These are phyloP conservation scores for Amorphotheca resinae DNA, from an alignment of 495 filamentous ascomycete genomes.

Conservation along the genomic window DNA sequence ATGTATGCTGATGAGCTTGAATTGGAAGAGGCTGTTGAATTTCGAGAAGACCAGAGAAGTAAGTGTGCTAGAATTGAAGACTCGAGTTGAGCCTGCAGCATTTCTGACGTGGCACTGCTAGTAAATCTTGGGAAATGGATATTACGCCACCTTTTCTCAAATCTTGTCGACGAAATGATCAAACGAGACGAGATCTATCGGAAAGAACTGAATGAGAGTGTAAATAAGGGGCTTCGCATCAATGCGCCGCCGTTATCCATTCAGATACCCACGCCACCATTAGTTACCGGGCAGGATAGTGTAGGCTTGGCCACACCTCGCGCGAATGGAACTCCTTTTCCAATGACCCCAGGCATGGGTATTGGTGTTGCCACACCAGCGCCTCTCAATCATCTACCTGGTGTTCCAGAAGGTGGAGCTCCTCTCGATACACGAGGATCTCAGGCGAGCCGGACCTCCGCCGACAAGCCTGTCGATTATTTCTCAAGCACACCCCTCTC, in stretches of 20 bases:
- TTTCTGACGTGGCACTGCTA: conserved; percentile 23
- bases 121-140: conserved; percentile 98
- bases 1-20: conserved; percentile 85
- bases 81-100: neutral
- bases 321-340: conserved; percentile 44
- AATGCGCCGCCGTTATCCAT: conserved; percentile 52
- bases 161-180: conserved; percentile 81
- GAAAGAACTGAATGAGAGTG: conserved; percentile 46
- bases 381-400: conserved; percentile 27
- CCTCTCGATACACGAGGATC: conserved; percentile 28
- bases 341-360: conserved; percentile 55
- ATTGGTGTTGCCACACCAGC: conserved; percentile 73
- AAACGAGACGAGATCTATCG: conserved; percentile 65
- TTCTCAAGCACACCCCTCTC: conserved; percentile 36
- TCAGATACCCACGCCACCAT: conserved; percentile 44
- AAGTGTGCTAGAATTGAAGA: conserved; percentile 33
- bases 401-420: conserved; percentile 39
- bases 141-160: conserved; percentile 81
- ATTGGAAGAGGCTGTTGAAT: conserved; percentile 59
- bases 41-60: conserved; percentile 92
- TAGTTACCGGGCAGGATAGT: conserved; percentile 36
- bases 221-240: conserved; percentile 44
- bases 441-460: conserved; percentile 34
- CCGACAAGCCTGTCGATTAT: conserved; percentile 47
- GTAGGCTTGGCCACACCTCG: conserved; percentile 43